Conservation (phyloP, 768 basidiomycete species). For the Panaeolus papilionaceus region DNA sequence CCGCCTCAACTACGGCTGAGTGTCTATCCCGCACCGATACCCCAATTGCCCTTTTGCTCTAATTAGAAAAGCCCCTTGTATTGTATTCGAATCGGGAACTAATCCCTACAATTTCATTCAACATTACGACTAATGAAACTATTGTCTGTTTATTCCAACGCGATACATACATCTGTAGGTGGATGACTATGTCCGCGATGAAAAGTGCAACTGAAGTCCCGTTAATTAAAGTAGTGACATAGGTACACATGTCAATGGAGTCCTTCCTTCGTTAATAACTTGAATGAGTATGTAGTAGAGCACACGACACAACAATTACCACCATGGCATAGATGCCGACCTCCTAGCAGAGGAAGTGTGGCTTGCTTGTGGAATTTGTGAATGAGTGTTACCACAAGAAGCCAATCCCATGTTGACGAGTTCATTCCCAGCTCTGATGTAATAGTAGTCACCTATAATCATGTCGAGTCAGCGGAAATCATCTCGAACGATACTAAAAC, state of each 20-base stretch:
- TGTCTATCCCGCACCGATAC: neutral
- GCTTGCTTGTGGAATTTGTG: neutral
- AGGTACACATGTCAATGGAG: neutral
- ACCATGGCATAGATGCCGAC: neutral
- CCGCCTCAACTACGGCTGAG: slow-evolving; percentile 79
- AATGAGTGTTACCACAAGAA: slow-evolving; percentile 32
- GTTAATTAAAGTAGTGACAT: neutral
- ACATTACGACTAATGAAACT: neutral
- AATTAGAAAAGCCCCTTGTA: slow-evolving; percentile 11
- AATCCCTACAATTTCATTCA: neutral
- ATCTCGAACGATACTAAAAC: neutral
- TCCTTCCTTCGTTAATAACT: neutral
- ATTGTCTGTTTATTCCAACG: neutral
- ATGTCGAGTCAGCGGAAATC: slow-evolving; percentile 9
- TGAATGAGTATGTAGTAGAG: neutral
- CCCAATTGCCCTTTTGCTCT: neutral
- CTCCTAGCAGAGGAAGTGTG: slow-evolving; percentile 20
- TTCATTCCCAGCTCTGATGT: slow-evolving; percentile 59
- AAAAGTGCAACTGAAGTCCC: neutral
- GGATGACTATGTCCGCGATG: no score
- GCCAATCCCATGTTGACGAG: slow-evolving; percentile 52
- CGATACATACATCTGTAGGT: no score
- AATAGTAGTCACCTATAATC: slow-evolving; percentile 66
- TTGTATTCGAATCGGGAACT: neutral
- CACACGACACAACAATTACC: neutral